Percentiles rank a stretch among this genome's conserved stretches.
Conservation (phyloP, 805 yeast genomes). For the Candida chauliodis region DNA sequence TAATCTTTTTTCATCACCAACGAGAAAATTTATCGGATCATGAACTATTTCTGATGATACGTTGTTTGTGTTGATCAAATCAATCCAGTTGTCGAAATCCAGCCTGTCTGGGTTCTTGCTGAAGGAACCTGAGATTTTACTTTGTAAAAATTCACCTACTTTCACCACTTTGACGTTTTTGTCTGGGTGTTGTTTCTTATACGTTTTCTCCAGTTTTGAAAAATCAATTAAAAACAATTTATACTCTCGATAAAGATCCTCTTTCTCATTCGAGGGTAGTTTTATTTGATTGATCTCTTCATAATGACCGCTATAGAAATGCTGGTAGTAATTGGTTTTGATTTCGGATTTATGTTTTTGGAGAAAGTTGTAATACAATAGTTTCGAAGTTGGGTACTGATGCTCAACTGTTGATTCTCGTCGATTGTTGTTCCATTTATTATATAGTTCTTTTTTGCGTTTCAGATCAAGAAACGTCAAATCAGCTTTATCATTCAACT, state of each 20-base stretch:
- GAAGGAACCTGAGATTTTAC: neutral
- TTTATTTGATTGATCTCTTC: conserved; percentile 12
- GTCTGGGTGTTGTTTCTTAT: conserved; percentile 16
- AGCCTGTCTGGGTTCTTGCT: neutral
- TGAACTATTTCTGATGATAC: conserved; percentile 21
- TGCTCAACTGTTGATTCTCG: conserved; percentile 7
- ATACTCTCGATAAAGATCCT: conserved; percentile 22
- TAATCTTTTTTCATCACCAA: conserved; percentile 39
- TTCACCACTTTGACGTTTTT: conserved; percentile 29
- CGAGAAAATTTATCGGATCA: conserved; percentile 30
- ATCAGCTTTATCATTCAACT: conserved; percentile 24
- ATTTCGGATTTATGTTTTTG: conserved; percentile 29
- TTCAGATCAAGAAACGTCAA: conserved; percentile 1
- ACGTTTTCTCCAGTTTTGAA: conserved; percentile 23
- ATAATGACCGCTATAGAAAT: conserved; percentile 20
- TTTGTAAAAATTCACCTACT: conserved; percentile 19
- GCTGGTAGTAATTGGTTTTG: conserved; percentile 22
- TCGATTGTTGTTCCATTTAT: conserved; percentile 21
- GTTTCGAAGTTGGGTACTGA: conserved; percentile 21
- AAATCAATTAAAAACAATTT: conserved; percentile 27
- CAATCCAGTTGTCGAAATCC: conserved; percentile 28
- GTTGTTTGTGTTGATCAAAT: conserved; percentile 18
- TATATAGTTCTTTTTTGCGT: conserved; percentile 18
- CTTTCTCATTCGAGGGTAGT: conserved; percentile 17
- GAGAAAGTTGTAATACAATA: conserved; percentile 20